phyloP scores from a whole-genome alignment of 441 rosid genomes.

The Bocquillonia castaneifolia region DNA sequence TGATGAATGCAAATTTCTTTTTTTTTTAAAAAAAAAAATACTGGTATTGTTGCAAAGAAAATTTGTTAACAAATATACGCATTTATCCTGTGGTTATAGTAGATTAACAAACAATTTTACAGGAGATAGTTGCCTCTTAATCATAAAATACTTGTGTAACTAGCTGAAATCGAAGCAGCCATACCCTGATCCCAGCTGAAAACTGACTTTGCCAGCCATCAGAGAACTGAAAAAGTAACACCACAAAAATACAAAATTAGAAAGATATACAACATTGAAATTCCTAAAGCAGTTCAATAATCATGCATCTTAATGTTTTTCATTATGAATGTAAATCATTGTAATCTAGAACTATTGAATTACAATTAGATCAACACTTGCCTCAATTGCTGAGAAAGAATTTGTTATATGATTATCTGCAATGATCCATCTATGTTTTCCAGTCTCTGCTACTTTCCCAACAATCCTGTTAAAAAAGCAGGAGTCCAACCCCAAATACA shows the following conservation, averaged over 20 bases:
- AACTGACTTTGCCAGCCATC: slow-evolving; percentile 81
- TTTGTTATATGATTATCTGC: slow-evolving; percentile 44
- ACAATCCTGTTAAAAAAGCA: slow-evolving; percentile 54
- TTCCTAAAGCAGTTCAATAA: neutral
- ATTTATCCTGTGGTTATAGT: no score
- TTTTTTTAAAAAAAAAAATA: neutral
- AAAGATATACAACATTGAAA: slow-evolving; percentile 3
- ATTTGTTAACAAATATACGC: neutral
- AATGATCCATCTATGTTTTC: slow-evolving; percentile 73
- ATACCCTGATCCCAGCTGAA: slow-evolving; percentile 78
- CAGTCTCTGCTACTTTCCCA: slow-evolving; percentile 80
- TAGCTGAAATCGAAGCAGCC: slow-evolving; percentile 19
- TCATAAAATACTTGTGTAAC: no score
- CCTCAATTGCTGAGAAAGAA: slow-evolving; percentile 54
- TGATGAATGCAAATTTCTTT: neutral
- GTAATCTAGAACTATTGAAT: slow-evolving; percentile 8
- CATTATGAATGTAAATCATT: neutral
- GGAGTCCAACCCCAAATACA: slow-evolving; percentile 9
- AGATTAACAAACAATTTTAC: no score
- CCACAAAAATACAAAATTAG: slow-evolving; percentile 8
- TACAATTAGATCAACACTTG: slow-evolving; percentile 29
- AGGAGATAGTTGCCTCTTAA: no score
- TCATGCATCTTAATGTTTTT: neutral
- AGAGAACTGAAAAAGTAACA: slow-evolving; percentile 45
- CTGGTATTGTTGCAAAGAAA: neutral